A percentile compares a stretch with the other conserved stretches of the same genome.
Conservation (phyloP, 2,329 filamentous ascomycete species). For the Sporothrix pseudoabietina region DNA sequence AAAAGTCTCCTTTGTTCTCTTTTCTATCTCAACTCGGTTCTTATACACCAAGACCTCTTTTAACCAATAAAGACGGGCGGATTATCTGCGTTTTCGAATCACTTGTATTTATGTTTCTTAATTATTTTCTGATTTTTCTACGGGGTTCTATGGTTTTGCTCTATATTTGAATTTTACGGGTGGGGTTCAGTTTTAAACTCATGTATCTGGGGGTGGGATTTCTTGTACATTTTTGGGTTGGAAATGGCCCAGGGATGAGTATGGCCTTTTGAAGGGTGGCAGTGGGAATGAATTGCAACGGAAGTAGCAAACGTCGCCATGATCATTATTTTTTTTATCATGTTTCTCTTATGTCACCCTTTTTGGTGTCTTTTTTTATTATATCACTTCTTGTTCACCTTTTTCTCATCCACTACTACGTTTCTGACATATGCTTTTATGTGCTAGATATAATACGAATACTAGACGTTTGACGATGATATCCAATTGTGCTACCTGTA, state of each 20-base stretch:
- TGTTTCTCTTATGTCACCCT: constrained; percentile 4
- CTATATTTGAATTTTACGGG: neutral
- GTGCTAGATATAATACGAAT: neutral
- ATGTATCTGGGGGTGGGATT: neutral
- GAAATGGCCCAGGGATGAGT: neutral
- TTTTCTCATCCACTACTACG: too few species aligned
- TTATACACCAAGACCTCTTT: constrained; percentile 5
- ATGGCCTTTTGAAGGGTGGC: neutral
- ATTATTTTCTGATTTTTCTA: neutral
- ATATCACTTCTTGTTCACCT: neutral
- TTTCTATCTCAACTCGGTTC: constrained; percentile 5
- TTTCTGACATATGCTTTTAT: neutral
- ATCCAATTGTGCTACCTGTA: neutral
- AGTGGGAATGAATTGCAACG: neutral
- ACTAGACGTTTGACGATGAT: neutral
- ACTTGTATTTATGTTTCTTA: neutral
- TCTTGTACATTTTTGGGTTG: neutral
- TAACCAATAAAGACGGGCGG: constrained; percentile 15
- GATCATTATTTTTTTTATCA: neutral
- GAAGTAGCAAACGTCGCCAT: constrained; percentile 17
- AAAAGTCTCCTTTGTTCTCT: constrained; percentile 23
- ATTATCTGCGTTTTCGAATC: constrained; percentile 11
- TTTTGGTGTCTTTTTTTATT: neutral
- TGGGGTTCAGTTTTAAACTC: neutral
- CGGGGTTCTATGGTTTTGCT: constrained; percentile 19